phyloP scores from a whole-genome alignment of 371 early-diverging fungal genomes.

The Mucor indicus region DNA sequence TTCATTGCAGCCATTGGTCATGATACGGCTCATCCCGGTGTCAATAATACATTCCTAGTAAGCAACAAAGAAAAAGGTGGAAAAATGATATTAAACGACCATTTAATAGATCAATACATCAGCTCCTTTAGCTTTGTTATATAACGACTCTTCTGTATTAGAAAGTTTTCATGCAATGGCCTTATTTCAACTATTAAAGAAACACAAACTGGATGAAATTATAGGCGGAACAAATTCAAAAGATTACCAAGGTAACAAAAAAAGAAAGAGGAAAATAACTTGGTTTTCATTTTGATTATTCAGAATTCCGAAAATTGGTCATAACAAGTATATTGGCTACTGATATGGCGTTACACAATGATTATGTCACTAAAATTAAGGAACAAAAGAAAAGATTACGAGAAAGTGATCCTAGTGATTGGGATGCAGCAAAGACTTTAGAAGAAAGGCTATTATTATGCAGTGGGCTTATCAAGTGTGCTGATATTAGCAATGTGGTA shows the following conservation, averaged over 20 bases:
- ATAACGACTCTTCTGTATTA: slow-evolving; percentile 88
- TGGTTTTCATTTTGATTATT: neutral
- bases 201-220: slow-evolving; percentile 51
- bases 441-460: slow-evolving; percentile 56
- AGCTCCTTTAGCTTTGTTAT: slow-evolving; percentile 82
- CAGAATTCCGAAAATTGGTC: slow-evolving; percentile 65
- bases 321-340: slow-evolving; percentile 76
- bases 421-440: slow-evolving; percentile 18
- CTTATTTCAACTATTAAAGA: slow-evolving; percentile 77
- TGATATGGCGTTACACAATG: slow-evolving; percentile 77
- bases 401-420: slow-evolving; percentile 4
- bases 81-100: neutral
- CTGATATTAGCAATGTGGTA: slow-evolving; percentile 78
- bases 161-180: slow-evolving; percentile 91
- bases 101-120: slow-evolving; percentile 21
- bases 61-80: neutral
- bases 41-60: slow-evolving; percentile 75
- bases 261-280: too few relatives aligned
- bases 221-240: slow-evolving; percentile 21
- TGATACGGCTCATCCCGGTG: slow-evolving; percentile 85
- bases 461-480: slow-evolving; percentile 77
- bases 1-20: slow-evolving; percentile 78
- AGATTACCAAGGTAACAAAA: slow-evolving; percentile 26
- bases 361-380: slow-evolving; percentile 69
- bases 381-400: slow-evolving; percentile 51